Conservation (phyloP, 257 asterid genomes). For the Scutellaria barbata region DNA sequence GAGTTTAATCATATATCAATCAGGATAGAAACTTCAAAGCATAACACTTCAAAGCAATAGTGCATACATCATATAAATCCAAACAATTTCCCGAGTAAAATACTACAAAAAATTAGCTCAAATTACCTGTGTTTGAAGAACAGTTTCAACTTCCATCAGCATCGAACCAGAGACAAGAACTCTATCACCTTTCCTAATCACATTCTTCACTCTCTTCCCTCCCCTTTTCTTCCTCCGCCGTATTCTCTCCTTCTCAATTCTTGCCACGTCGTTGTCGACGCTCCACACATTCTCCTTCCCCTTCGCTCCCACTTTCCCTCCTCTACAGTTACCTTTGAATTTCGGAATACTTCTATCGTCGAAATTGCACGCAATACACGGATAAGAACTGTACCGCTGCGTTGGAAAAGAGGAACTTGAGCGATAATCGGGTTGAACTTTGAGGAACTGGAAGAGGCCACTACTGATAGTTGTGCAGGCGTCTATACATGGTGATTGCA, state of each 20-base stretch:
- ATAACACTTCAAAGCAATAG: not conserved
- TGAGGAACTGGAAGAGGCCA: conserved; percentile 39
- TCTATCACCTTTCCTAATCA: conserved; percentile 52
- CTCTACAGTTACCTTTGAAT: conserved; percentile 29
- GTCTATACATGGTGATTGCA: conserved; percentile 62
- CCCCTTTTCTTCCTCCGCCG: conserved; percentile 57
- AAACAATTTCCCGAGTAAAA: not conserved
- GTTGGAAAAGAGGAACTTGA: conserved; percentile 29
- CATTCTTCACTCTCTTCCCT: conserved; percentile 61
- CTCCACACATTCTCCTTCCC: conserved; percentile 98
- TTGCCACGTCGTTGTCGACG: conserved; percentile 71
- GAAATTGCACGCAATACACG: conserved; percentile 56
- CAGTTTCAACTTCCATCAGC: conserved; percentile 85
- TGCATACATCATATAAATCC: not conserved
- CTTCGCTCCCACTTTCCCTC: conserved; percentile 50
- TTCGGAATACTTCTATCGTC: conserved; percentile 24
- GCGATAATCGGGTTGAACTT: conserved; percentile 30
- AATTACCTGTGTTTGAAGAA: conserved; percentile 87
- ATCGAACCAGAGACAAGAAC: conserved; percentile 80
- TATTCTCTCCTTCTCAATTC: conserved; percentile 43
- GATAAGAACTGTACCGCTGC: conserved; percentile 45
- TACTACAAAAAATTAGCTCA: conserved; percentile 10
- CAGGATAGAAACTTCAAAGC: not conserved
- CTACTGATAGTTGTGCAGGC: conserved; percentile 53
- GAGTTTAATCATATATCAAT: not conserved